phyloP scores from a whole-genome alignment of 148 eudicot genomes.

The Amaranthus palmeri region DNA sequence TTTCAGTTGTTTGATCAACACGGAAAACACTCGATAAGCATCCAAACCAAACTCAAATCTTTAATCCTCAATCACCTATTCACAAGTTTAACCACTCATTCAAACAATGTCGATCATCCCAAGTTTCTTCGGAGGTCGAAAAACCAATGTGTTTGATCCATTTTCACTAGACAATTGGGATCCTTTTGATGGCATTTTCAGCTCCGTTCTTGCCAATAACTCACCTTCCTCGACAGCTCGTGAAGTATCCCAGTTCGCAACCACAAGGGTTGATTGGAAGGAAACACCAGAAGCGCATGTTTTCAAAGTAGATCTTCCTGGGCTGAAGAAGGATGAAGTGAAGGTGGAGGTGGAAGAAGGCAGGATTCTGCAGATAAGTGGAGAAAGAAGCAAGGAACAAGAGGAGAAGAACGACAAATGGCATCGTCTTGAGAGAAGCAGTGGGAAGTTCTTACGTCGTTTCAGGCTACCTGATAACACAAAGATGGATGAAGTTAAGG shows the following conservation, averaged over 20 bases:
- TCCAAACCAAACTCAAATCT: neutral
- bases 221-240: slow-evolving; percentile 18
- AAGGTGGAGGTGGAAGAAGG: slow-evolving; percentile 49
- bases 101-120: slow-evolving; percentile 25
- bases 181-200: slow-evolving; percentile 25
- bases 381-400: slow-evolving; percentile 23
- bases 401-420: slow-evolving; percentile 34
- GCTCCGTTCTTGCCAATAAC: slow-evolving; percentile 20
- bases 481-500: slow-evolving; percentile 44
- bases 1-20: slow-evolving; percentile 3
- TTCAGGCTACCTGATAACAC: slow-evolving; percentile 44
- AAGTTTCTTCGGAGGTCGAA: slow-evolving; percentile 31
- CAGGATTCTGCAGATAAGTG: slow-evolving; percentile 27
- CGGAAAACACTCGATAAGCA: neutral
- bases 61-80: neutral
- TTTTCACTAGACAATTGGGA: slow-evolving; percentile 34
- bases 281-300: slow-evolving; percentile 45
- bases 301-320: slow-evolving; percentile 49
- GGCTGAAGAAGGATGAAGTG: slow-evolving; percentile 49
- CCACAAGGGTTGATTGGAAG: slow-evolving; percentile 39
- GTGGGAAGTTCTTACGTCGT: slow-evolving; percentile 41
- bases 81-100: neutral
- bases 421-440: slow-evolving; percentile 35
- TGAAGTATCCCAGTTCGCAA: slow-evolving; percentile 38
- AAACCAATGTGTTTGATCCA: slow-evolving; percentile 36